Conservation (phyloP, 208 protist species). For the Acanthamoeba lenticulata region DNA sequence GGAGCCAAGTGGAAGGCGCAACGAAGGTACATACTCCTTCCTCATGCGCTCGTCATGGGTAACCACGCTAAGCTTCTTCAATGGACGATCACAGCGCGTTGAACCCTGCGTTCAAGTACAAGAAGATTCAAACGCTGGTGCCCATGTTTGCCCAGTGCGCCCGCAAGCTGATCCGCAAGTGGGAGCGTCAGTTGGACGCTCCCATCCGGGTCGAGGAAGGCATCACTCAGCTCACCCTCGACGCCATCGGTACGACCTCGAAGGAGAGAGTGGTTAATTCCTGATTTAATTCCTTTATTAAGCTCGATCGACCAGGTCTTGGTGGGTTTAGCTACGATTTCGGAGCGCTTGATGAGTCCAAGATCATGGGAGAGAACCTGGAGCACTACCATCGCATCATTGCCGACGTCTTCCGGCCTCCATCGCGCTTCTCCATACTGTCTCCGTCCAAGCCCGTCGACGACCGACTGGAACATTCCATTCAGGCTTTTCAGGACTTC, state of each 20-base stretch:
- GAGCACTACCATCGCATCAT: background rate
- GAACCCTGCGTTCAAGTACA: slow-evolving; percentile 52
- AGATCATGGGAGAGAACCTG: background rate
- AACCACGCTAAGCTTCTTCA: background rate
- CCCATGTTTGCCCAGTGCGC: slow-evolving; percentile 28
- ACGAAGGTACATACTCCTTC: slow-evolving; percentile 15
- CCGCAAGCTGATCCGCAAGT: slow-evolving; percentile 22
- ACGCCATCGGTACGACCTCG: slow-evolving; percentile 18
- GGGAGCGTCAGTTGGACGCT: background rate
- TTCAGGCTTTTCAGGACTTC: background rate
- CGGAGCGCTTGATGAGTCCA: background rate
- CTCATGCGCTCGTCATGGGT: too few species aligned
- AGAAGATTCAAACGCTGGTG: slow-evolving; percentile 51
- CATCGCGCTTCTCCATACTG: background rate
- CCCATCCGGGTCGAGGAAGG: background rate
- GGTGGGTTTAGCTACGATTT: background rate
- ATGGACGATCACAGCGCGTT: too few species aligned
- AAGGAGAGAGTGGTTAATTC: too few species aligned
- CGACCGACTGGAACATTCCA: background rate
- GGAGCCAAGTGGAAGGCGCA: slow-evolving; percentile 29
- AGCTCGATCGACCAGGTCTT: background rate
- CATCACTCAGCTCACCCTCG: background rate
- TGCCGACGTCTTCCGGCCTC: background rate
- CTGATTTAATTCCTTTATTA: background rate
- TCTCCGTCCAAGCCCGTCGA: too few species aligned